Evolutionary conservation across 2,329 filamentous ascomycete species (phyloP), one percentile per base, ranked within the genome.

Genomic region (Sporothrix phasma): DNA sequence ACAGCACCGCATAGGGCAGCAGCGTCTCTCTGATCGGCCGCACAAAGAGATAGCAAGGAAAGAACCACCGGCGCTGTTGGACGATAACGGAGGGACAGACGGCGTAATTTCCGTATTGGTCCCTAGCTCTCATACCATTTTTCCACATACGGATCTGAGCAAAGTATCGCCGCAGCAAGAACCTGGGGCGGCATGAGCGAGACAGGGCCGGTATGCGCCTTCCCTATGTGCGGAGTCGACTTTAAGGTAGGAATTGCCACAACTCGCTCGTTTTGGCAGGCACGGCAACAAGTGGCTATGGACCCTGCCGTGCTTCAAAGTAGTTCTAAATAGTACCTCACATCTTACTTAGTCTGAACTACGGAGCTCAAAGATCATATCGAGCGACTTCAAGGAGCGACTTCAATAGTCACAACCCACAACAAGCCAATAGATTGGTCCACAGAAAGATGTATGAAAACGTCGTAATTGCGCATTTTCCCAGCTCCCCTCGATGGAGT

Each of bases 61-160:
- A 26, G 13, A 45, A 45, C 5, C 26, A 47, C 26, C 1, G 17
- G 17, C 10, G 43, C 41, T 34, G n/a, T 24, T 45, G 8, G 26
- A 46, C 41, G 43, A 34, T 37, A 56, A 54, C 47, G 61, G 61
- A 63, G 39, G 61, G 61, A n/a, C 34, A 56, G 5, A 62, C 47
- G 61, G 61, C 49, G 39, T 46, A 41, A 26, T 47, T 51, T 63
- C 62, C 51, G 51, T 59, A 59, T 63, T 63, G 10, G 51, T 58
- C 29, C 37, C 15, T 63, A 63, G 62, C 51, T 49, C 37, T 24
- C 19, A 24, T 43, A 26, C 11, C 26, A n/a, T 56, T 43, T 45
- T 47, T 29, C 17, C 4, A n/a, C 31, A 8, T 26, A 13, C 34
- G 34, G 34, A 2, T 11, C 34, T 37, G 11, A 13, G 10, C 10